Percentiles rank a stretch among this genome's conserved stretches.
Evolutionary conservation across 2,329 filamentous ascomycete species (phyloP).

Genomic region (Fusarium algeriense): DNA sequence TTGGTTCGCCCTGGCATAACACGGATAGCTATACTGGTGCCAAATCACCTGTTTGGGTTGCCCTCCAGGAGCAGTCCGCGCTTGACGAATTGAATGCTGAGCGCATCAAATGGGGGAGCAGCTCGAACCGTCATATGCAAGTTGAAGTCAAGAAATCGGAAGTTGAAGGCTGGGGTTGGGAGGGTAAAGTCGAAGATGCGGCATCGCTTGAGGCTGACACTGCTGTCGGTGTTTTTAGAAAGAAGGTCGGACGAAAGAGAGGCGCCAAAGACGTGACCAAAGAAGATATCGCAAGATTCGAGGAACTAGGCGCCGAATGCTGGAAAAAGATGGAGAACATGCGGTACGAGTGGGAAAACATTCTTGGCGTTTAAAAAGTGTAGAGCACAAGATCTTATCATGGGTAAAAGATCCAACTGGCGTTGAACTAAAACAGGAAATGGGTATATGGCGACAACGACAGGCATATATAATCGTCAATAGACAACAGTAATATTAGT

Average conservation of each 20-base stretch:
- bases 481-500: constrained; percentile 21
- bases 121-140: constrained; percentile 69
- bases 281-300: constrained; percentile 71
- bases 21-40: constrained; percentile 83
- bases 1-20: constrained; percentile 91
- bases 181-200: constrained; percentile 66
- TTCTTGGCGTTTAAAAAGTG: constrained; percentile 37
- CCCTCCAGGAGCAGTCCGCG: constrained; percentile 73
- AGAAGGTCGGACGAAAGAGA: constrained; percentile 69
- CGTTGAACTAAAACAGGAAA: constrained; percentile 22
- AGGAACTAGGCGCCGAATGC: constrained; percentile 68
- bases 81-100: constrained; percentile 68
- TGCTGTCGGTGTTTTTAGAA: constrained; percentile 61
- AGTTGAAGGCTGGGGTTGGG: constrained; percentile 86
- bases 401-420: neutral
- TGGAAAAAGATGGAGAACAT: constrained; percentile 81
- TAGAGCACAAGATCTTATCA: constrained; percentile 14
- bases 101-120: constrained; percentile 85
- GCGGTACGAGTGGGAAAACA: constrained; percentile 73
- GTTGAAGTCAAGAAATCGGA: constrained; percentile 80
- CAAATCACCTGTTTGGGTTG: constrained; percentile 80
- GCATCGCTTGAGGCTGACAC: constrained; percentile 57
- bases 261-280: constrained; percentile 69
- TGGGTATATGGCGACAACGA: constrained; percentile 45
- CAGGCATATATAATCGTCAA: constrained; percentile 23